phyloP scores from a whole-genome alignment of 2,329 filamentous ascomycete species.

The Lecanosticta acicola region DNA sequence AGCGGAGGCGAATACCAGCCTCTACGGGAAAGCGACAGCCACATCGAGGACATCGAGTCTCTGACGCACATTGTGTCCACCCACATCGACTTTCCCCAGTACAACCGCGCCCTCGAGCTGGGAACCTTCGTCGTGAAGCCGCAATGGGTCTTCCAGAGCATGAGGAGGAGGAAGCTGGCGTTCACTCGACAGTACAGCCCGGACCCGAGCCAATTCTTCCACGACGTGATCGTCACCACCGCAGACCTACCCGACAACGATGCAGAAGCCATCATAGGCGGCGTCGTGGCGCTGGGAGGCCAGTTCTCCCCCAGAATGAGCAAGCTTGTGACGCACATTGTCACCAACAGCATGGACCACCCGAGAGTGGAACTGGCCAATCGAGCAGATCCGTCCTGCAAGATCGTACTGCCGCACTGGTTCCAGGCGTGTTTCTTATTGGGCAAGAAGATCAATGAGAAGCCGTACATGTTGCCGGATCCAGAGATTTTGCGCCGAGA shows the following conservation, averaged over 20 bases:
- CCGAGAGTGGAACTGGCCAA: conserved; percentile 64
- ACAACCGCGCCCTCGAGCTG: conserved; percentile 63
- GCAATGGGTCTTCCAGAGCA: conserved; percentile 68
- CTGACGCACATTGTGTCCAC: conserved; percentile 65
- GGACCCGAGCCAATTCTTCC: conserved; percentile 85
- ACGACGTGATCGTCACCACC: conserved; percentile 74
- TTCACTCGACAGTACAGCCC: conserved; percentile 82
- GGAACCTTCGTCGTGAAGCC: conserved; percentile 82
- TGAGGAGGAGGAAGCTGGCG: conserved; percentile 63
- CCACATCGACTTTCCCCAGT: conserved; percentile 88
- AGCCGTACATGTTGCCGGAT: conserved; percentile 77
- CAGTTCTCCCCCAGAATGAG: conserved; percentile 67
- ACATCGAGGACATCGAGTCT: conserved; percentile 37
- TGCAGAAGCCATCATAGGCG: conserved; percentile 86
- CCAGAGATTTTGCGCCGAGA: conserved; percentile 65
- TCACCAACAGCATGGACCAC: conserved; percentile 70
- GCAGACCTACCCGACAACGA: conserved; percentile 80
- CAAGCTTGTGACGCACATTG: conserved; percentile 78
- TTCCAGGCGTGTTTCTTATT: conserved; percentile 96
- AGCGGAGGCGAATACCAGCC: conserved; percentile 46
- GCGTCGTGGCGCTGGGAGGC: conserved; percentile 82
- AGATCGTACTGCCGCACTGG: conserved; percentile 92
- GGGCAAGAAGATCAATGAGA: conserved; percentile 82
- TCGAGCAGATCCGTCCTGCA: conserved; percentile 49
- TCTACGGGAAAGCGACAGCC: conserved; percentile 35